phyloP scores from a whole-genome alignment of 768 basidiomycete genomes.

The Crassisporium funariophilum region DNA sequence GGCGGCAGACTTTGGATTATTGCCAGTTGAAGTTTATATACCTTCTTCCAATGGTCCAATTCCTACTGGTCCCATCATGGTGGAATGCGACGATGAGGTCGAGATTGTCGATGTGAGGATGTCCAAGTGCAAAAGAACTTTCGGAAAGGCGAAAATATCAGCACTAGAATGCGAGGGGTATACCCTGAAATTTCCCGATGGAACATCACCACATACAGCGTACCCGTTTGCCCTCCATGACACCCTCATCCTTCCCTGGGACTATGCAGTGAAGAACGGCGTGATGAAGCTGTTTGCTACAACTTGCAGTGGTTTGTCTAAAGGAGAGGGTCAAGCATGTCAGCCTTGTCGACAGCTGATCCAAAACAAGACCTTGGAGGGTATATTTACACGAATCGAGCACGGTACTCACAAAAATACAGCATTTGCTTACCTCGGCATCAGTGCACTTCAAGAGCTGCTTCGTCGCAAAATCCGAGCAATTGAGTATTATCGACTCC shows the following conservation, averaged over 20 bases:
- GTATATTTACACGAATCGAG: background rate
- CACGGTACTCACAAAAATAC: slow-evolving; percentile 2
- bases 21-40: background rate
- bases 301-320: slow-evolving; percentile 3
- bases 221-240: slow-evolving; percentile 30
- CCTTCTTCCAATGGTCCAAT: background rate
- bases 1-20: background rate
- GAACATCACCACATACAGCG: slow-evolving; percentile 21
- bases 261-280: slow-evolving; percentile 15
- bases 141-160: background rate
- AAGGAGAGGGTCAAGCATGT: background rate
- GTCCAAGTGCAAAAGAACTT: background rate
- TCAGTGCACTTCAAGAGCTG: slow-evolving; percentile 1
- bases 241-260: slow-evolving; percentile 23
- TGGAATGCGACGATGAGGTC: background rate
- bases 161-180: slow-evolving; percentile 6
- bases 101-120: slow-evolving; percentile 1
- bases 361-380: slow-evolving; percentile 1
- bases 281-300: slow-evolving; percentile 14
- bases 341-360: slow-evolving; percentile 1
- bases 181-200: slow-evolving; percentile 18
- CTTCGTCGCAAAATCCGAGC: slow-evolving; percentile 1
- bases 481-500: slow-evolving; percentile 14
- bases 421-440: background rate
- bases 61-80: background rate